Percentiles rank a stretch among this genome's conserved stretches.
Evolutionary conservation across 202 grass and related monocot species (phyloP).

Genomic region (Schoenoplectus triqueter): DNA sequence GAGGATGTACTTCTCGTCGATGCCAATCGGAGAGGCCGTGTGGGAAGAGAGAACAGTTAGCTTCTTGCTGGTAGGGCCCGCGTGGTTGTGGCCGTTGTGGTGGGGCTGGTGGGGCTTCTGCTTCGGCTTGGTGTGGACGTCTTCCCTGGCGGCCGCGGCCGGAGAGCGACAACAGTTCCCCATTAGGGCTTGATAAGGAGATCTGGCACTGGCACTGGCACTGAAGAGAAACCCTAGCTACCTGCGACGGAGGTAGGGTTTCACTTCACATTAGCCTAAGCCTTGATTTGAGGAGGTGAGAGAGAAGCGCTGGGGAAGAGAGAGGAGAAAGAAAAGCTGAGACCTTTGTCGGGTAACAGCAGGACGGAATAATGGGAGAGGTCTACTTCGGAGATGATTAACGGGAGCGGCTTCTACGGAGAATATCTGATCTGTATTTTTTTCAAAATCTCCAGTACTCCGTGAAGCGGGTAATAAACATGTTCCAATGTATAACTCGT

Average conservation of each 20-base stretch:
- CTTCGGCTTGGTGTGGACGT: conserved; percentile 76
- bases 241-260: conserved; percentile 54
- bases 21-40: conserved; percentile 51
- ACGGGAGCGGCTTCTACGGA: conserved; percentile 1
- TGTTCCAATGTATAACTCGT: too few species aligned
- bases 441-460: background rate
- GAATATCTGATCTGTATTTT: background rate
- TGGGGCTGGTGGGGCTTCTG: conserved; percentile 63
- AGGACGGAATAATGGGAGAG: conserved; percentile 40
- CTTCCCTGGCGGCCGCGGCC: conserved; percentile 86
- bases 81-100: conserved; percentile 41
- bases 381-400: conserved; percentile 49
- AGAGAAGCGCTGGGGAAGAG: conserved; percentile 25
- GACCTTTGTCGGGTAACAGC: conserved; percentile 56
- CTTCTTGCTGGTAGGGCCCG: conserved; percentile 54
- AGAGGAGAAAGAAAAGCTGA: conserved; percentile 47
- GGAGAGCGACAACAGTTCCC: conserved; percentile 98
- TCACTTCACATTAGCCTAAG: conserved; percentile 46
- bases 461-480: background rate
- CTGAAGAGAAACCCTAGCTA: conserved; percentile 31
- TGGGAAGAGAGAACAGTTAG: conserved; percentile 73
- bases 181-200: conserved; percentile 53
- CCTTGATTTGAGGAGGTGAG: conserved; percentile 41
- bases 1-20: conserved; percentile 86
- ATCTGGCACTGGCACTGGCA: conserved; percentile 22